Base-by-base conservation (phyloP, 1,284 basidiomycete genomes). In the Mycosarcoma maydis region DNA sequence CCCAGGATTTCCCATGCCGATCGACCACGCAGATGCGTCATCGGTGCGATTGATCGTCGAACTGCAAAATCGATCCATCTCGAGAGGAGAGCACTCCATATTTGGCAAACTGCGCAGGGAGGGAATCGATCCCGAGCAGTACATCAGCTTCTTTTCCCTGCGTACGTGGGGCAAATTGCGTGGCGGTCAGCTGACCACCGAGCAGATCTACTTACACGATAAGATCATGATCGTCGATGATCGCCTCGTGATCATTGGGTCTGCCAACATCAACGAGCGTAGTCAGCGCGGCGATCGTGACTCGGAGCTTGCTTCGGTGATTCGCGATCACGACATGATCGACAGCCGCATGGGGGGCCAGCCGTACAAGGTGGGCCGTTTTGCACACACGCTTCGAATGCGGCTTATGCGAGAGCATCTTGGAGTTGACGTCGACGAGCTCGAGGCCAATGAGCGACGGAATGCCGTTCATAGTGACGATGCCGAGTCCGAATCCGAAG, bases 181-280 rank as follows among this genome's bases (percentile, higher is more conserved):
- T 13, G 89, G 88, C 8, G 92, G 92, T 46, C 86, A 89, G 24
- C 84, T 98, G 57, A 91, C 91, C 4, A 96, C 94, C 1, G 95
- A 98, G 82, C 90, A 93, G 84, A 78, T 69, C 37, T 81, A 81
- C 52, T 50, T 77, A 47, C 80, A 81, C 54, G 76, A 71, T 65
- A 81, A 88, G 83, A 81, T 89, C 24, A 94, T 95, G 85, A 90
- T 98, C 51, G 93, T 98, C 10, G 96, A 98, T 81, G 95, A 99
- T 79, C 89, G 94, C 29, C 85, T 96, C 38, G 94, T 90, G n/a
- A 92, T 98, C 70, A 97, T 97, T 73, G 95, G 95, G n/a, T 96
- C 94, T 56, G 95, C 95, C 17, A 98, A 98, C 82, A 95, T 98
- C 85, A 98, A 99, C 80, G 95, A 99, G 83, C 88, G 95, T 29